These are phyloP conservation scores for Penium margaritaceum DNA, from an alignment of 139 green algal genomes.

Conservation along the genomic window DNA sequence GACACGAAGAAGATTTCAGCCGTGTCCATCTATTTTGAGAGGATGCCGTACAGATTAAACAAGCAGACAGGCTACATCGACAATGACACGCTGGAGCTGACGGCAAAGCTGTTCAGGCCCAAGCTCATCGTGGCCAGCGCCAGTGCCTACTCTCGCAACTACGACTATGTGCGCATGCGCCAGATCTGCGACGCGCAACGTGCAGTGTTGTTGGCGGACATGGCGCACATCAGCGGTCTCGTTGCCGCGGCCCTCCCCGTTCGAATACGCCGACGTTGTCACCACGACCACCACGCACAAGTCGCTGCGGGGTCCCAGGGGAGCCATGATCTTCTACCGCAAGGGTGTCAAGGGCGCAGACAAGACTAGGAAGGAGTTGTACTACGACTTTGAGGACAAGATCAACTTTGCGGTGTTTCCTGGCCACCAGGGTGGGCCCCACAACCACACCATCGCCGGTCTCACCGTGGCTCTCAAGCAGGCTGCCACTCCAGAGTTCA, in stretches of 20 bases:
- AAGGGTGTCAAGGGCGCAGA: conserved; percentile 68
- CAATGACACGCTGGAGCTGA: conserved; percentile 69
- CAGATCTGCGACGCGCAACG: conserved; percentile 48
- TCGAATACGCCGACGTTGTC: conserved; percentile 88
- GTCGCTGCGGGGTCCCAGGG: conserved; percentile 73
- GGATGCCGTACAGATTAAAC: conserved; percentile 89
- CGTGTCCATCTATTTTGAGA: conserved; percentile 94
- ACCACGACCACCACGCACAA: conserved; percentile 99
- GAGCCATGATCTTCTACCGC: conserved; percentile 97
- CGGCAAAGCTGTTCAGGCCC: conserved; percentile 44
- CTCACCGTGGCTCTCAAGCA: conserved; percentile 92
- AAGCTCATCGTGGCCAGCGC: conserved; percentile 86
- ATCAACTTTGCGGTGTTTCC: conserved; percentile 83
- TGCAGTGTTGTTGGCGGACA: conserved; percentile 82
- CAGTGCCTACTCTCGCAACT: conserved; percentile 85
- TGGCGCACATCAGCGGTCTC: conserved; percentile 92
- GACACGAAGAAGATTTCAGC: conserved; percentile 97
- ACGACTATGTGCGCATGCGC: conserved; percentile 90
- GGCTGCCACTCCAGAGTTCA: conserved; percentile 77
- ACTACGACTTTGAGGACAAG: conserved; percentile 80
- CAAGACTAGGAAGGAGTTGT: conserved; percentile 73
- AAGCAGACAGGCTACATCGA: conserved; percentile 91
- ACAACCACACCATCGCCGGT: conserved; percentile 98
- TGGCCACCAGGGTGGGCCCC: conserved; percentile 84
- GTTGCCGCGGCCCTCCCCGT: conserved; percentile 76